Conservation (phyloP, 2,329 filamentous ascomycete genomes). For the Pyricularia sp. region DNA sequence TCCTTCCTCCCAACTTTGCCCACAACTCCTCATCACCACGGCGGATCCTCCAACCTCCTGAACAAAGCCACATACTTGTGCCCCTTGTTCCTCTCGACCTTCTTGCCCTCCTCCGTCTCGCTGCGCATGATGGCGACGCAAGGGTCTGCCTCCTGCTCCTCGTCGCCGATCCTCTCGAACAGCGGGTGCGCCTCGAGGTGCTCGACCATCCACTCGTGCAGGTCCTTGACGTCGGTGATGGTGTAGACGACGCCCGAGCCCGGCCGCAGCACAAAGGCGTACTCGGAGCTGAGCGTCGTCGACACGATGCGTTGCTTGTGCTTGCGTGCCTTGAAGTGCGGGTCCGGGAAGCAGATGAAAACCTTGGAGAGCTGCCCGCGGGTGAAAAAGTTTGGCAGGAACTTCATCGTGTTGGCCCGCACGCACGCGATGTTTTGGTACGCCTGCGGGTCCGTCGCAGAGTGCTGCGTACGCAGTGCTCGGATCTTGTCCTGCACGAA, state of each 20-base stretch:
- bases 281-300: constrained; percentile 77
- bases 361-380: constrained; percentile 74
- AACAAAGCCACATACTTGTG: constrained; percentile 87
- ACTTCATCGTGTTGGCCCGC: constrained; percentile 96
- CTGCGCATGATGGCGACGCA: constrained; percentile 63
- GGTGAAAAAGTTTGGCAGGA: constrained; percentile 92
- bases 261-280: constrained; percentile 73
- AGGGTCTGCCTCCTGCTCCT: constrained; percentile 54
- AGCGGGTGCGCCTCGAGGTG: constrained; percentile 68
- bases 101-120: constrained; percentile 95
- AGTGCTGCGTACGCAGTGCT: constrained; percentile 59
- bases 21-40: constrained; percentile 35
- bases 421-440: constrained; percentile 86
- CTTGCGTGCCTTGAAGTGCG: constrained; percentile 94
- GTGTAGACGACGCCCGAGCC: constrained; percentile 77
- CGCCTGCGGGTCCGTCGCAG: constrained; percentile 21
- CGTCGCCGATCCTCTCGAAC: constrained; percentile 61
- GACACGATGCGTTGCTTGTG: constrained; percentile 95
- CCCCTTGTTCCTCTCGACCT: constrained; percentile 82
- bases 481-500: constrained; percentile 82
- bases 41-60: constrained; percentile 64
- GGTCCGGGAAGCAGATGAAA: constrained; percentile 97
- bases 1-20: not conserved
- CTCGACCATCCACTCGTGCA: constrained; percentile 85
- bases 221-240: constrained; percentile 91